phyloP scores from a whole-genome alignment of 2,329 filamentous ascomycete species.

The Harringtonia lauricola region DNA sequence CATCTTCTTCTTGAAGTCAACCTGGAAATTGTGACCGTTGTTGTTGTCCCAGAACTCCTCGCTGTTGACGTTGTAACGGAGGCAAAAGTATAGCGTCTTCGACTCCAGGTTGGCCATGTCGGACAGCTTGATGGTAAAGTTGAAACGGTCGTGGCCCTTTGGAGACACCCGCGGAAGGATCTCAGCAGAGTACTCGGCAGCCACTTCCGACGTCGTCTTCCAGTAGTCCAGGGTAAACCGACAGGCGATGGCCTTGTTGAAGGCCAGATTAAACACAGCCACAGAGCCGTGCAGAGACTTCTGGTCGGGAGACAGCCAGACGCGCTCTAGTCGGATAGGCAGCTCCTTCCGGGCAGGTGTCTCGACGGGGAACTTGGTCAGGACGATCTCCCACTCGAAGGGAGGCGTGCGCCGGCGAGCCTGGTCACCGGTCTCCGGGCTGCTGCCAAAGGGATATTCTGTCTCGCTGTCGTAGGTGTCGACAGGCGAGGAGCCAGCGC shows the following conservation, averaged over 20 bases:
- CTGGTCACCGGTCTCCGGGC: constrained; percentile 27
- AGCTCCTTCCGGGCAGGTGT: constrained; percentile 48
- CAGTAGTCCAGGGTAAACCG: constrained; percentile 96
- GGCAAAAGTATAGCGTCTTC: constrained; percentile 87
- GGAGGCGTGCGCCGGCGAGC: constrained; percentile 30
- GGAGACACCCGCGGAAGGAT: constrained; percentile 53
- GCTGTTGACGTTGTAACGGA: constrained; percentile 76
- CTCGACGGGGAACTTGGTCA: constrained; percentile 72
- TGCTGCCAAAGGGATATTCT: constrained; percentile 73
- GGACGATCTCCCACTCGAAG: constrained; percentile 78
- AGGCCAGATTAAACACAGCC: constrained; percentile 78
- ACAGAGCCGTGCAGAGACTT: constrained; percentile 76
- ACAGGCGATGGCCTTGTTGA: constrained; percentile 80
- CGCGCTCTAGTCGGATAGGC: constrained; percentile 71
- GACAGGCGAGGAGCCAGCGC: constrained; percentile 82
- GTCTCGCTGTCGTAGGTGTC: constrained; percentile 78
- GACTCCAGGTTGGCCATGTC: constrained; percentile 84
- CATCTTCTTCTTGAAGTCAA: constrained; percentile 79
- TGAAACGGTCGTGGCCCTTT: constrained; percentile 73
- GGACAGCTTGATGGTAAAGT: constrained; percentile 85
- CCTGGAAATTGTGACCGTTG: constrained; percentile 72
- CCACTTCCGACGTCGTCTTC: constrained; percentile 94
- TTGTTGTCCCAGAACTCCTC: constrained; percentile 97
- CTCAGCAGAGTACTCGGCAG: constrained; percentile 77
- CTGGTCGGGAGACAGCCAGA: constrained; percentile 81